Conservation (phyloP, 345 rosid species). For the Heritiera littoralis region DNA sequence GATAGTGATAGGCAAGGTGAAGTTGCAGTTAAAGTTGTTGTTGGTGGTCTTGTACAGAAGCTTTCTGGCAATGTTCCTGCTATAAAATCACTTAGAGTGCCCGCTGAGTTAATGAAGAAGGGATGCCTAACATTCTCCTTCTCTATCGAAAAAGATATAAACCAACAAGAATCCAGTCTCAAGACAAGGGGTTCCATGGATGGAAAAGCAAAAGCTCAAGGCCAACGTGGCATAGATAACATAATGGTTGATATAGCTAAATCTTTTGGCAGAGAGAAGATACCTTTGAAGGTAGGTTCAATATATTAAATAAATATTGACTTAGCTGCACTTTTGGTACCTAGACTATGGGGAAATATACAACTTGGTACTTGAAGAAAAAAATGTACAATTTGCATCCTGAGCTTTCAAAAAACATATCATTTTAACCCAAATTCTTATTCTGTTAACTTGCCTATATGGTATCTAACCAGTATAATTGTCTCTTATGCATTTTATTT, state of each 20-base stretch:
- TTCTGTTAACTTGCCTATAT: too few relatives aligned
- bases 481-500: background rate
- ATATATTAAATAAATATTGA: background rate
- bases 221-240: conserved; percentile 60
- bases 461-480: too few relatives aligned
- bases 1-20: conserved; percentile 58
- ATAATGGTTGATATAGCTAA: conserved; percentile 80
- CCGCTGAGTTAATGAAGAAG: conserved; percentile 69
- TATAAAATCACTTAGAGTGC: conserved; percentile 66
- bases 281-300: conserved; percentile 76
- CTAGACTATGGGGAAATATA: background rate
- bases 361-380: background rate
- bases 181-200: conserved; percentile 46
- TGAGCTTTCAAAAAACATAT: background rate
- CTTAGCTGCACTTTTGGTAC: background rate
- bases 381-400: background rate
- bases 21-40: conserved; percentile 77
- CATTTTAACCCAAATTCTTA: too few relatives aligned
- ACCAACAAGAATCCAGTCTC: conserved; percentile 42
- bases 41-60: conserved; percentile 67
- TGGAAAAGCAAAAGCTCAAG: conserved; percentile 56
- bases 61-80: conserved; percentile 50
- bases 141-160: conserved; percentile 62
- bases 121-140: conserved; percentile 62
- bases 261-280: conserved; percentile 77